Base-by-base conservation (phyloP, 2,329 filamentous ascomycete genomes). In the Xylogone sp. region DNA sequence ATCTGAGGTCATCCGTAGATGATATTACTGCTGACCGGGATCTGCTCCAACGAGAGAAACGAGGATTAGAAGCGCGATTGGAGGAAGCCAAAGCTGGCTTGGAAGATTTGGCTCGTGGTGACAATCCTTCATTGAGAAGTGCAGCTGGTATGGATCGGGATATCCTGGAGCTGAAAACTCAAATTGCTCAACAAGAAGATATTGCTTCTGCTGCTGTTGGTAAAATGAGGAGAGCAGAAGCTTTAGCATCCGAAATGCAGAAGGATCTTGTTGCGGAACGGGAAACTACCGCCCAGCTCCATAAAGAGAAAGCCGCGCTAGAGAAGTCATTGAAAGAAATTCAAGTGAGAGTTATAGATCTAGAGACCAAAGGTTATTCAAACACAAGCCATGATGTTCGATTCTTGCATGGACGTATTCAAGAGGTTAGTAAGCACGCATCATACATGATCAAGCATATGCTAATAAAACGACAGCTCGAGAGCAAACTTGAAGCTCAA, bases 281-380 rank as follows among this genome's bases (percentile, higher is more conserved):
- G 9, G 94, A 97, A 65, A 81, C 81, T 29, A 91, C 86, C 61
- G 83, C 87, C 4, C 83, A 88, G 59, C 76, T 97, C 50, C 90
- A 94, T 68, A 92, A 92, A 67, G 90, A 96, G 59, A 97, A 97
- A 74, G 89, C 88, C 2, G 81, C 81, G 1, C 75, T 99, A 42
- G 94, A 97, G 74, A 97, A 96, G 76, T 83, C 82, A 50, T 76
- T 96, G 47, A 96, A 92, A 68, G 93, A 99, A 68, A 78, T 93
- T 21, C 93, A 97, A 70, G 81, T 97, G 49, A 85, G 85, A 65
- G 83, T 96, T 51, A 87, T 99, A 48, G 94, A 97, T 67, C 78
- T 97, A 8, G 93, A 99, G 74, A 97, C 94, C 43, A 97, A 97
- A 76, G 91, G 92, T 49, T 97, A 96, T 72, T 94, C 92, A 19